Evolutionary conservation across 768 basidiomycete species (phyloP).

Genomic region (Tricholoma sp.): DNA sequence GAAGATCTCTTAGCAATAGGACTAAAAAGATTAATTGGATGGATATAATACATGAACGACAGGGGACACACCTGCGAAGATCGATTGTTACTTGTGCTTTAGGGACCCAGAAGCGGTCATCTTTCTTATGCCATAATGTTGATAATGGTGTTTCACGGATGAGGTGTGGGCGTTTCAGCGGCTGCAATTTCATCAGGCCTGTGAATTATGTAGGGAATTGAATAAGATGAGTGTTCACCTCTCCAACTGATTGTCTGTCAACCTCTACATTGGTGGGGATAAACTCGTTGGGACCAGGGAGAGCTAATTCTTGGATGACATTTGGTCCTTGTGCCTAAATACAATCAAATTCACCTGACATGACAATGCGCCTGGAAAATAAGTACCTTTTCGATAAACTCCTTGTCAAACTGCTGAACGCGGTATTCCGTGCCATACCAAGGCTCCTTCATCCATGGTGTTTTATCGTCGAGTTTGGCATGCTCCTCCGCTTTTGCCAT

Average conservation of each 20-base stretch:
- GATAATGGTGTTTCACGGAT: constrained; percentile 68
- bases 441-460: constrained; percentile 70
- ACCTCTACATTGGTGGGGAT: constrained; percentile 86
- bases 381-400: constrained; percentile 53
- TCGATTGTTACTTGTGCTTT: constrained; percentile 77
- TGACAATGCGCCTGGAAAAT: not conserved
- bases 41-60: not conserved
- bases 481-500: constrained; percentile 75
- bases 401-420: constrained; percentile 62
- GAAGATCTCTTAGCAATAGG: constrained; percentile 59
- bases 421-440: constrained; percentile 91
- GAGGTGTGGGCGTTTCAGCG: constrained; percentile 67
- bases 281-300: constrained; percentile 87
- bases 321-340: constrained; percentile 59
- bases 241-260: constrained; percentile 60
- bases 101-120: constrained; percentile 95
- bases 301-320: constrained; percentile 59
- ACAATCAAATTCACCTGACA: constrained; percentile 1
- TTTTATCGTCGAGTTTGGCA: constrained; percentile 35
- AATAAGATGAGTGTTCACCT: constrained; percentile 35
- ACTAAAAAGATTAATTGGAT: constrained; percentile 27
- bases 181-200: constrained; percentile 36
- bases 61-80: constrained; percentile 55
- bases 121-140: constrained; percentile 93
- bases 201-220: not conserved